Evolutionary conservation across 2,329 filamentous ascomycete genomes (phyloP).

Genomic region (Elsinoe fawcettii): DNA sequence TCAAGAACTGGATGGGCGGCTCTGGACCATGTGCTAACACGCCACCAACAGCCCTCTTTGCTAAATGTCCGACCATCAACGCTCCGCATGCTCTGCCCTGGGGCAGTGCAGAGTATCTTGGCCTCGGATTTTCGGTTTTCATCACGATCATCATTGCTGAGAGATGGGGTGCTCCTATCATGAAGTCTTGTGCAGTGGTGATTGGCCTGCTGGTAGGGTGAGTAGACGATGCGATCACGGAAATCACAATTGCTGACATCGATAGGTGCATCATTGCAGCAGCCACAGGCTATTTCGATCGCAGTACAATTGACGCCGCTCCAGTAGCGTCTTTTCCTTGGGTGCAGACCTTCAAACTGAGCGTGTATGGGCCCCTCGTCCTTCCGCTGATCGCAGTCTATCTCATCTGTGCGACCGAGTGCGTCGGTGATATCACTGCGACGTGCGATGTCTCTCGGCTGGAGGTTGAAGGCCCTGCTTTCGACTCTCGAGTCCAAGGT

Average conservation of each 20-base stretch:
- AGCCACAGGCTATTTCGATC: constrained; percentile 70
- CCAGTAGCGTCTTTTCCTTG: constrained; percentile 69
- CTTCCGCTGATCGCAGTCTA: constrained; percentile 56
- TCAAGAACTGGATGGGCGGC: constrained; percentile 72
- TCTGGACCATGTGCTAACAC: constrained; percentile 49
- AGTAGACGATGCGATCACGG: neutral
- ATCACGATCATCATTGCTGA: constrained; percentile 72
- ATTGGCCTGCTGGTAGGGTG: constrained; percentile 58
- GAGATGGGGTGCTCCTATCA: constrained; percentile 72
- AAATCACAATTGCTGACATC: constrained; percentile 47
- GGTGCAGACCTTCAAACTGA: constrained; percentile 68
- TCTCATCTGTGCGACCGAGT: constrained; percentile 68
- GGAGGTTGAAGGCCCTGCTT: constrained; percentile 62
- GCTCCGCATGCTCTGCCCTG: constrained; percentile 66
- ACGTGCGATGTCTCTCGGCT: constrained; percentile 73
- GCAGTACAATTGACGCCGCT: constrained; percentile 59
- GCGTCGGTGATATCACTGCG: constrained; percentile 61
- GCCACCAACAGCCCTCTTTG: constrained; percentile 47
- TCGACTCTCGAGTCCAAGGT: constrained; percentile 71
- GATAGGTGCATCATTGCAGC: constrained; percentile 67
- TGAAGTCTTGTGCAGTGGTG: constrained; percentile 73
- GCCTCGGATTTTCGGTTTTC: constrained; percentile 73
- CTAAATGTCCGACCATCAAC: constrained; percentile 56
- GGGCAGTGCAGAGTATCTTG: constrained; percentile 72
- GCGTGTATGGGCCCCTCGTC: constrained; percentile 64